Conservation (phyloP, 352 stramenopile genomes). For the Phytophthora macrochlamydospora region DNA sequence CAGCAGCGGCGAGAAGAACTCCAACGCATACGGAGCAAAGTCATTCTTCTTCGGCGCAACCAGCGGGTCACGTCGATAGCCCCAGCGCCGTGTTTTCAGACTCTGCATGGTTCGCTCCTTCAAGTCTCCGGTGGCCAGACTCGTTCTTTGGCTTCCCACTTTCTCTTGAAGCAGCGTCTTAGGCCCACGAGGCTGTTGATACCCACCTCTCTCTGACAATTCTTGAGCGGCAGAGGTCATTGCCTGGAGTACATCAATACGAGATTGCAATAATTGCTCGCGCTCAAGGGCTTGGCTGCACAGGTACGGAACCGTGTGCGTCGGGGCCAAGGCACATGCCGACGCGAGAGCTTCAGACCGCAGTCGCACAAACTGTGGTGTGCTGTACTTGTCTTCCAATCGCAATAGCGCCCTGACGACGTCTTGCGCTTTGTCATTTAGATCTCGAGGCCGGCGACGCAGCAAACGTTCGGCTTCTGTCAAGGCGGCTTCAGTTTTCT, state of each 20-base stretch:
- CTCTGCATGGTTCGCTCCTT: conserved; percentile 48
- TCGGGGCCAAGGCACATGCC: conserved; percentile 49
- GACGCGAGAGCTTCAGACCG: conserved; percentile 55
- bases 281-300: conserved; percentile 67
- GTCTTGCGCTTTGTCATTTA: conserved; percentile 60
- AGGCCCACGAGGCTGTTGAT: conserved; percentile 5
- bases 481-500: conserved; percentile 59
- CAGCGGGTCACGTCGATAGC: conserved; percentile 65
- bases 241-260: conserved; percentile 65
- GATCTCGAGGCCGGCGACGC: conserved; percentile 56
- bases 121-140: conserved; percentile 25
- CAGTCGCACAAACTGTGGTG: conserved; percentile 51
- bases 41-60: conserved; percentile 56
- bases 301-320: conserved; percentile 57
- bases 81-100: conserved; percentile 72
- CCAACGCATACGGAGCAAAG: conserved; percentile 62
- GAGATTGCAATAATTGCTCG: conserved; percentile 78
- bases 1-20: conserved; percentile 79
- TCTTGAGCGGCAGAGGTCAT: conserved; percentile 67
- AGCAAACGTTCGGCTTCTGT: conserved; percentile 61
- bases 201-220: conserved; percentile 56
- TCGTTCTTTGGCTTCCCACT: neutral
- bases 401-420: conserved; percentile 65
- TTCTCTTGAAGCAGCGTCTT: conserved; percentile 57
- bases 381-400: conserved; percentile 79